Conservation (phyloP, 192 early-diverging fungal genomes). For the Coemansia sp. region DNA sequence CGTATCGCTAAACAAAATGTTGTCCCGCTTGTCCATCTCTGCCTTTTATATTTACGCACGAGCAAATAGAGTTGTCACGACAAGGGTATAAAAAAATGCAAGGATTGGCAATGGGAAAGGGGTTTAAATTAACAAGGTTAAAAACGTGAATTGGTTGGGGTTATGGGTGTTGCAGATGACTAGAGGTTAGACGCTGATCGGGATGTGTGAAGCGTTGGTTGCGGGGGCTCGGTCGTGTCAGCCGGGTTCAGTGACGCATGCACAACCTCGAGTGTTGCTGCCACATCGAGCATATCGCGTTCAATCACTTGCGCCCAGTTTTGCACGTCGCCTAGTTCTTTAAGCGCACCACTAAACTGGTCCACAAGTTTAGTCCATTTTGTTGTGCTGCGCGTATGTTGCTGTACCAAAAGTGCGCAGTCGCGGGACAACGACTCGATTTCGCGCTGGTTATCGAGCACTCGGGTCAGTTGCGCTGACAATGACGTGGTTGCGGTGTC, state of each 20-base stretch:
- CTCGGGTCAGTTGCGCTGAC: conserved; percentile 20
- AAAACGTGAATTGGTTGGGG: too few relatives aligned
- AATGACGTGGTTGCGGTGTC: conserved; percentile 44
- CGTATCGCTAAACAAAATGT: conserved; percentile 82
- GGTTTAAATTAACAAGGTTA: too few relatives aligned
- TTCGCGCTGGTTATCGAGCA: conserved; percentile 44
- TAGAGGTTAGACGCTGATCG: not conserved
- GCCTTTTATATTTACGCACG: not conserved
- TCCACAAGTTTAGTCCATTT: conserved; percentile 79
- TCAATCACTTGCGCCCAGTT: conserved; percentile 87
- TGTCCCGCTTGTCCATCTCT: conserved; percentile 66
- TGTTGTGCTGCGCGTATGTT: conserved; percentile 54
- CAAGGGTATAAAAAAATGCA: too few relatives aligned
- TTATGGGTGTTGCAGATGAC: too few relatives aligned
- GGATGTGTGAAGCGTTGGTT: not conserved
- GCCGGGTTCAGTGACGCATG: conserved; percentile 41
- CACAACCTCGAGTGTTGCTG: conserved; percentile 62
- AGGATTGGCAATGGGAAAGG: too few relatives aligned
- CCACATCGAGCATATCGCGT: conserved; percentile 75
- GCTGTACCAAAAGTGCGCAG: conserved; percentile 40
- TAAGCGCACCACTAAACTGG: conserved; percentile 73
- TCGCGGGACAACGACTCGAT: conserved; percentile 44
- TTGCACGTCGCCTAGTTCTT: conserved; percentile 86
- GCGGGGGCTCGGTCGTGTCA: not conserved
- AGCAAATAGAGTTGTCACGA: not conserved